Percentiles rank a stretch among this genome's conserved stretches.
Evolutionary conservation across 169 alveolate species (phyloP).

Genomic region (Plasmodium knowlesi): DNA sequence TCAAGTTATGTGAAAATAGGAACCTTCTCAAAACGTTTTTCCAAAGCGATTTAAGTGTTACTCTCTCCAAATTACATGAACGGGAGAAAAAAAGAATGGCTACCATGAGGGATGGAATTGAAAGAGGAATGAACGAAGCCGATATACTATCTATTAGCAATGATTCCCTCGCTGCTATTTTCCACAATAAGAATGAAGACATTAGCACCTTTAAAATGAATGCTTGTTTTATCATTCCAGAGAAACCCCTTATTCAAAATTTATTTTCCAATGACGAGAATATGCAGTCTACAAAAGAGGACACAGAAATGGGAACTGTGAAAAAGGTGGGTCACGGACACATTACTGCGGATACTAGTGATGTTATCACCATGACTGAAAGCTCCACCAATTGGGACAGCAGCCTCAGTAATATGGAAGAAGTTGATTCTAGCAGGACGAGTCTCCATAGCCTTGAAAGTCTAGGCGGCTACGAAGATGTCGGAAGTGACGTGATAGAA

Average conservation of each 20-base stretch:
- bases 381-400: not conserved
- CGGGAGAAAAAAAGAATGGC: constrained; percentile 28
- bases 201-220: constrained; percentile 16
- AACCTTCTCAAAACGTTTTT: constrained; percentile 14
- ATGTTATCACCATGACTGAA: not conserved
- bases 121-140: not conserved
- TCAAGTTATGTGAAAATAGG: constrained; percentile 50
- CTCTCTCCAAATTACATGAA: not conserved
- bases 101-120: constrained; percentile 23
- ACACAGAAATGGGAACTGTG: not conserved
- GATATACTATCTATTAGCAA: constrained; percentile 37
- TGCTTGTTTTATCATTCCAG: constrained; percentile 35
- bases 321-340: not conserved
- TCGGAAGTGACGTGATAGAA: not conserved
- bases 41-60: not conserved
- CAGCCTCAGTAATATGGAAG: not conserved
- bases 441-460: not conserved
- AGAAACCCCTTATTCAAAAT: not conserved
- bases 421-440: not conserved
- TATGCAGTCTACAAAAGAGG: not conserved
- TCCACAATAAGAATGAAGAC: constrained; percentile 23
- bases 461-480: not conserved
- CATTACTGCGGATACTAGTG: not conserved
- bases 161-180: constrained; percentile 45
- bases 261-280: not conserved